phyloP scores from a whole-genome alignment of 257 asterid genomes.

The Fraxinus americana region DNA sequence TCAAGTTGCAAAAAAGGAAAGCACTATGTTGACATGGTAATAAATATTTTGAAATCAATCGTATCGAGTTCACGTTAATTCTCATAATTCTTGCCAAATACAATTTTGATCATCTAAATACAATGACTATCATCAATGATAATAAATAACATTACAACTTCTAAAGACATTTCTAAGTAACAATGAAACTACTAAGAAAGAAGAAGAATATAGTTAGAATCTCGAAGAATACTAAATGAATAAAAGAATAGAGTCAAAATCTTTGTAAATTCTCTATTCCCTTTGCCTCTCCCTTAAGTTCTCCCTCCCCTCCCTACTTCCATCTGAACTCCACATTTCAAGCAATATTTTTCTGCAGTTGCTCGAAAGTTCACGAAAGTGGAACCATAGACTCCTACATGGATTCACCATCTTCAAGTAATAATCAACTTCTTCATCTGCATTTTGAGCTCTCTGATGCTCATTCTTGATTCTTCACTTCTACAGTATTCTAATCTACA shows the following conservation, averaged over 20 bases:
- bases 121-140: no score
- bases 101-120: no score
- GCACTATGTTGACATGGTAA: no score
- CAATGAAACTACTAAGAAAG: not conserved
- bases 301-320: not conserved
- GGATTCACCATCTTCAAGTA: not conserved
- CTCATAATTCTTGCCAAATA: no score
- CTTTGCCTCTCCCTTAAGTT: not conserved
- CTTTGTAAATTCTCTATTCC: conserved; percentile 33
- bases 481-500: conserved; percentile 38
- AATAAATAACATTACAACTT: not conserved
- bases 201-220: not conserved
- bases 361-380: conserved; percentile 18
- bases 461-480: conserved; percentile 38
- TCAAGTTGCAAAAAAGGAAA: no score
- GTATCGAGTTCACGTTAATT: no score
- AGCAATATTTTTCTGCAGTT: conserved; percentile 27
- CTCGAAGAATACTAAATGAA: conserved; percentile 24
- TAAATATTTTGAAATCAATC: no score
- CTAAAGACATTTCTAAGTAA: not conserved
- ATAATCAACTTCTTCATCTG: conserved; percentile 41
- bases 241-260: conserved; percentile 34
- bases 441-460: conserved; percentile 36
- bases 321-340: conserved; percentile 29
- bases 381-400: conserved; percentile 13